These are phyloP conservation scores for Aquilaria agallochum DNA, from an alignment of 441 rosid species.

Conservation along the genomic window DNA sequence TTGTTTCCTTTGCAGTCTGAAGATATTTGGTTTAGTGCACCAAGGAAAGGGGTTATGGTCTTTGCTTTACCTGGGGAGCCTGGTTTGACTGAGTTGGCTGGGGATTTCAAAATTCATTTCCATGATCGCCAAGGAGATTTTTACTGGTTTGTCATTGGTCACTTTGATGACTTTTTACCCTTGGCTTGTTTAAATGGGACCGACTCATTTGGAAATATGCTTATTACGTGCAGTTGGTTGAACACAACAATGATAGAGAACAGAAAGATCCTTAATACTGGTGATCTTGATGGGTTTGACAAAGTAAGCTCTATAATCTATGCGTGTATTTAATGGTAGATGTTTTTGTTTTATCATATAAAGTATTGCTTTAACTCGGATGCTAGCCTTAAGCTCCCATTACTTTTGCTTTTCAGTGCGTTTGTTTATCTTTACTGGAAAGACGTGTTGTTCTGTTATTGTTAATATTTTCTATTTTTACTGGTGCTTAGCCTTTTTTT, in stretches of 20 bases:
- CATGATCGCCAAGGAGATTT: slow-evolving; percentile 99
- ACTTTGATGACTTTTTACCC: background rate
- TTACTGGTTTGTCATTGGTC: slow-evolving; percentile 65
- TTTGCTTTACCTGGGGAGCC: slow-evolving; percentile 99
- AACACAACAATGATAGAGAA: slow-evolving; percentile 95
- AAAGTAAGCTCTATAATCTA: slow-evolving; percentile 45
- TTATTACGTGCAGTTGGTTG: slow-evolving; percentile 63
- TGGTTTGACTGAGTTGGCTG: slow-evolving; percentile 81
- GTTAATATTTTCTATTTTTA: too few relatives aligned
- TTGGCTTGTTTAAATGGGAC: slow-evolving; percentile 11
- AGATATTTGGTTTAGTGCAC: slow-evolving; percentile 95
- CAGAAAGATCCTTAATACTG: slow-evolving; percentile 60
- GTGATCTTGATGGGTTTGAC: slow-evolving; percentile 87
- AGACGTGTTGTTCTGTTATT: background rate
- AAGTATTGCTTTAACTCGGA: too few relatives aligned
- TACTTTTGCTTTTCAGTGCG: too few relatives aligned
- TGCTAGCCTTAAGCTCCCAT: too few relatives aligned
- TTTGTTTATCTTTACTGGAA: too few relatives aligned
- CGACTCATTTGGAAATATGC: slow-evolving; percentile 2
- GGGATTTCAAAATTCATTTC: slow-evolving; percentile 94
- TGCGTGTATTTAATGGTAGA: too few relatives aligned
- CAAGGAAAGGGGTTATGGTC: slow-evolving; percentile 96
- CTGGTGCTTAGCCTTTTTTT: background rate
- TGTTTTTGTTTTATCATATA: too few relatives aligned
- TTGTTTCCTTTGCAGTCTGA: slow-evolving; percentile 57